A percentile compares a stretch with the other conserved stretches of the same genome.
These are phyloP conservation scores for Termitomyces sp. DNA, from an alignment of 768 basidiomycete genomes.

Conservation along the genomic window DNA sequence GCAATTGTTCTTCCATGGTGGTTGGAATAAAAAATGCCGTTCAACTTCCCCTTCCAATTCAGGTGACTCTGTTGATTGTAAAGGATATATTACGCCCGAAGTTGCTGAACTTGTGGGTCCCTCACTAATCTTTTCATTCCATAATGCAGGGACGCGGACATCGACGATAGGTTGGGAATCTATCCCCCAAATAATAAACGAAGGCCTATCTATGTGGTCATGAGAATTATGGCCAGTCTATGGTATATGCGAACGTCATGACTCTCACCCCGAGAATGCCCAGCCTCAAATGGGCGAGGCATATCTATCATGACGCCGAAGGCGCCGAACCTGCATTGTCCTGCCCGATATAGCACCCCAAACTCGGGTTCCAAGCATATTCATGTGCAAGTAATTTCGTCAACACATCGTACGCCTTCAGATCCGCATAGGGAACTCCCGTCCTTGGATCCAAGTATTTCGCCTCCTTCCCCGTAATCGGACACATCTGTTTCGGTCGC, in stretches of 20 bases:
- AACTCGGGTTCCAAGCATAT: constrained; percentile 60
- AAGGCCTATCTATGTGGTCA: not conserved
- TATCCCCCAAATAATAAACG: not conserved
- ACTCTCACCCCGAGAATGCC: not conserved
- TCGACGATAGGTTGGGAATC: not conserved
- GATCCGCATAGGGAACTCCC: constrained; percentile 75
- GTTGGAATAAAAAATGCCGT: too few species aligned
- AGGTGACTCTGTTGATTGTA: not conserved
- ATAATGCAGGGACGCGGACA: not conserved
- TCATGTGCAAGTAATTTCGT: constrained; percentile 62
- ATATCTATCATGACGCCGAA: not conserved
- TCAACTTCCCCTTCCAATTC: too few species aligned
- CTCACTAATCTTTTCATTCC: not conserved
- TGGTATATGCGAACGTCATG: not conserved
- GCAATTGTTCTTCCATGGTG: not conserved
- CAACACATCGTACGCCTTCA: constrained; percentile 62
- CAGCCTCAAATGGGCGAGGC: not conserved
- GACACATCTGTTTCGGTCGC: constrained; percentile 65
- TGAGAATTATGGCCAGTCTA: not conserved
- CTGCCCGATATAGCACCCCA: constrained; percentile 42
- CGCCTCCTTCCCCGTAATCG: constrained; percentile 76
- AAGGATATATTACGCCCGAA: not conserved
- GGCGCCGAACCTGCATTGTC: constrained; percentile 12
- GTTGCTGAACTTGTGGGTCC: not conserved
- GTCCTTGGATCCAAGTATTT: constrained; percentile 80